Base-by-base conservation (phyloP, 208 protist genomes). In the Leishmania gerbilli region DNA sequence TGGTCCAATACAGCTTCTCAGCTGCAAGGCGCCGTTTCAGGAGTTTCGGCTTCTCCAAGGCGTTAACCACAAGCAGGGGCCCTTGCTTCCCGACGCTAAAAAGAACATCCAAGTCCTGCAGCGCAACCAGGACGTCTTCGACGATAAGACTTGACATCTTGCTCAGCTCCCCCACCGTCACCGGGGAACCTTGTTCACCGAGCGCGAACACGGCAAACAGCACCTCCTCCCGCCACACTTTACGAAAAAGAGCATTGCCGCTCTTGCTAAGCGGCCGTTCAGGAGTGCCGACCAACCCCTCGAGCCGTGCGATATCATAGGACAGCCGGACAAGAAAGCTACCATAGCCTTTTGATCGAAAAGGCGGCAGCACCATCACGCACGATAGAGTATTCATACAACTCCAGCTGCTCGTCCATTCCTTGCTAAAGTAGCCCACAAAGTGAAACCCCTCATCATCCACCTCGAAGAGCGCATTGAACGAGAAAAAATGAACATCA, bases 341-440 rank as follows among this genome's bases (percentile, higher is more conserved):
- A 27, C 90, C 92, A 71, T 96, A 94, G 7, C 89, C 90, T 75
- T 94, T 94, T 15, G 85, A 84, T 40, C 89, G 86, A 55, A 91
- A 96, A 7, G 90, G 92, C 21, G 90, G 90, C 6, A 96, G 74
- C 17, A 96, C 80, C 84, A 96, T 92, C 7, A 96, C 87, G 78
- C 92, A 95, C 2, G 92, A 95, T 3, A 96, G 76, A n/a, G 92
- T 93, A 74, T 94, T 94, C 68, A 90, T 84, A 82, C 90, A 96
- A 24, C 69, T 81, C 3, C 76, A 75, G 55, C 86, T 94, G 60
- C 79, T 92, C 55, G 82, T 87, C 86, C 88, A 94, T 79, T 94
- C 90, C 71, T 91, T 94, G 79, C 92, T 96, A 62, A 94, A 96
- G 74, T 96, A 94, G 0, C 90, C 92, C 2, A 84, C 88, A 75